These are phyloP conservation scores for Laburnicola sp. DNA, from an alignment of 2,329 filamentous ascomycete genomes.

Conservation along the genomic window DNA sequence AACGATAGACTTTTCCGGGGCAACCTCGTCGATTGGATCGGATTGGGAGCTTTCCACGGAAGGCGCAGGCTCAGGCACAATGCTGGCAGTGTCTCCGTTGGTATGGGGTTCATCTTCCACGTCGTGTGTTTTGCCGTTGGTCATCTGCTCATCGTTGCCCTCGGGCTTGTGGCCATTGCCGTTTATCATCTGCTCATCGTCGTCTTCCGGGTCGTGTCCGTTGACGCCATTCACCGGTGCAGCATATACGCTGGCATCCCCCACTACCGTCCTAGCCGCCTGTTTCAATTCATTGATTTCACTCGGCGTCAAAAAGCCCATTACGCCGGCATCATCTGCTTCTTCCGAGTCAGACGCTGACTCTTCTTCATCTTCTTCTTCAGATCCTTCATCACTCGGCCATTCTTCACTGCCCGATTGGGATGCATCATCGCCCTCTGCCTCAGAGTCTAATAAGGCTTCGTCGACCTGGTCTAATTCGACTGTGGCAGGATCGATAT, in stretches of 20 bases:
- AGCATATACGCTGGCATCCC: conserved; percentile 47
- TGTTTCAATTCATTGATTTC: conserved; percentile 43
- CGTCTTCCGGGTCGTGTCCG: conserved; percentile 44
- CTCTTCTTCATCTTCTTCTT: conserved; percentile 27
- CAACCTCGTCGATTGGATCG: conserved; percentile 19
- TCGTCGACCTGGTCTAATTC: conserved; percentile 49
- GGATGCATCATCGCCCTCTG: conserved; percentile 29
- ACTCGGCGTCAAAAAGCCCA: conserved; percentile 40
- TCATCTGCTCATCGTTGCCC: conserved; percentile 44
- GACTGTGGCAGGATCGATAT: conserved; percentile 42
- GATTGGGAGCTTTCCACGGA: conserved; percentile 21
- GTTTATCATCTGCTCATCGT: conserved; percentile 30
- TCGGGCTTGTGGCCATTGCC: conserved; percentile 16
- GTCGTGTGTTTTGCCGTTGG: conserved; percentile 19
- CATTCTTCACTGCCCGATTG: conserved; percentile 43
- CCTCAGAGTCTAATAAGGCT: conserved; percentile 44
- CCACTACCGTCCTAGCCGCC: conserved; percentile 30
- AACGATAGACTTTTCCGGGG: conserved; percentile 19
- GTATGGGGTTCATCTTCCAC: conserved; percentile 10
- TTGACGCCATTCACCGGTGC: conserved; percentile 22
- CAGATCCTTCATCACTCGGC: conserved; percentile 44
- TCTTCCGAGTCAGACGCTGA: conserved; percentile 38
- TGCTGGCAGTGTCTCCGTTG: conserved; percentile 16
- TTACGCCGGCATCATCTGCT: conserved; percentile 41
- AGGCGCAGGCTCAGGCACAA: conserved; percentile 6